Evolutionary conservation across 192 early-diverging fungal species (phyloP).

Genomic region (Globomyces pollinis-pini): DNA sequence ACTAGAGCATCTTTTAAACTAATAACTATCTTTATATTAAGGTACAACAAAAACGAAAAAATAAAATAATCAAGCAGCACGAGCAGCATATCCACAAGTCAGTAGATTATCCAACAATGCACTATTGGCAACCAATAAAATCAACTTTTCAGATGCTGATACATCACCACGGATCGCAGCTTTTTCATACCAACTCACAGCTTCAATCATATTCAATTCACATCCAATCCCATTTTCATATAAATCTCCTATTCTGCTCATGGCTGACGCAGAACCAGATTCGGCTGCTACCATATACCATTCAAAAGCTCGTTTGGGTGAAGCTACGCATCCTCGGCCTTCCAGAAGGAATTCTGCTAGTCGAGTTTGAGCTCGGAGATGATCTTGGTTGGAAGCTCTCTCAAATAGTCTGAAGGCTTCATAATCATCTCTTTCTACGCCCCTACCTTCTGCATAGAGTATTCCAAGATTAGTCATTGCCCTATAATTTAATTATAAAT

Average conservation of each 20-base stretch:
- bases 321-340: constrained; percentile 22
- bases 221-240: constrained; percentile 33
- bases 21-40: not conserved
- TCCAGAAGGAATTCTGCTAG: constrained; percentile 28
- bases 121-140: constrained; percentile 22
- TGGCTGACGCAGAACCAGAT: constrained; percentile 28
- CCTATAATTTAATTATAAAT: constrained; percentile 9
- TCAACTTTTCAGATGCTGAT: constrained; percentile 27
- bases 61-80: constrained; percentile 4
- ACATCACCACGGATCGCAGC: constrained; percentile 39
- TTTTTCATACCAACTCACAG: constrained; percentile 37
- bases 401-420: constrained; percentile 61
- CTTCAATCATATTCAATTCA: constrained; percentile 15
- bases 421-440: constrained; percentile 42
- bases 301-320: constrained; percentile 28
- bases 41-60: not conserved
- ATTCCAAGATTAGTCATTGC: constrained; percentile 44
- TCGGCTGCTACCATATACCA: constrained; percentile 50
- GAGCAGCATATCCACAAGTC: constrained; percentile 6
- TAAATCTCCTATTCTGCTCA: constrained; percentile 27
- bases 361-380: constrained; percentile 37
- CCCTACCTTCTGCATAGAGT: constrained; percentile 50
- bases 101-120: constrained; percentile 2
- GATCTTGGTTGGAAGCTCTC: constrained; percentile 53
- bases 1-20: not conserved